A percentile compares a stretch with the other conserved stretches of the same genome.
Evolutionary conservation across 2,329 filamentous ascomycete species (phyloP).

Genomic region (Myriosclerotinia curreyana): DNA sequence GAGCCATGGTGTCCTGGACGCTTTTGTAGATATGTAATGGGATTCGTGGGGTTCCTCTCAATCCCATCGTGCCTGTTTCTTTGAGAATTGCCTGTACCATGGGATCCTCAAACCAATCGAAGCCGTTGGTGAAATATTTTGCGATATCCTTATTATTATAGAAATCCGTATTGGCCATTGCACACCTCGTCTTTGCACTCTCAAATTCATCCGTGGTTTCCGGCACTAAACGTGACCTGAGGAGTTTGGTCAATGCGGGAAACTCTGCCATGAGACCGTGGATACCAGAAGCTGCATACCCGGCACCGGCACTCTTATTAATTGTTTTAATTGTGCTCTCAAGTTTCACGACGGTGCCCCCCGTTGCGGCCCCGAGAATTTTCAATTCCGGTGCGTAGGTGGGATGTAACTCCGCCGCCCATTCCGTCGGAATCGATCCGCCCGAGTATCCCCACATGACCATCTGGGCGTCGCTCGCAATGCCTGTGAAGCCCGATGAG

Average conservation of each 20-base stretch:
- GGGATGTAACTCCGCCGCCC: slow-evolving; percentile 51
- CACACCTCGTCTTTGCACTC: slow-evolving; percentile 30
- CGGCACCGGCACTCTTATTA: slow-evolving; percentile 39
- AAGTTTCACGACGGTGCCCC: slow-evolving; percentile 47
- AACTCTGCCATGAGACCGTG: slow-evolving; percentile 21
- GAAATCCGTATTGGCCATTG: slow-evolving; percentile 30
- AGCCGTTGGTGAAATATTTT: neutral
- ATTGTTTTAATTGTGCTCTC: slow-evolving; percentile 40
- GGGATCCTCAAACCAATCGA: neutral
- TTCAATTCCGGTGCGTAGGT: slow-evolving; percentile 52
- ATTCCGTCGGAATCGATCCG: slow-evolving; percentile 51
- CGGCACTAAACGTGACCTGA: slow-evolving; percentile 25
- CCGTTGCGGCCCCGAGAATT: slow-evolving; percentile 49
- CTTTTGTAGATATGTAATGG: neutral
- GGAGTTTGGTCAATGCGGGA: neutral
- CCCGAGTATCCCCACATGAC: slow-evolving; percentile 55
- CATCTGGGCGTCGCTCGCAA: neutral
- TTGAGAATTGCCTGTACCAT: no score
- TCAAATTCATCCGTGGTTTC: slow-evolving; percentile 40
- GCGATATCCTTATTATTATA: slow-evolving; percentile 29
- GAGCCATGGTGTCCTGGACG: neutral
- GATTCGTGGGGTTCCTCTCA: neutral
- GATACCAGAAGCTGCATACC: slow-evolving; percentile 24
- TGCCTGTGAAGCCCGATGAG: neutral
- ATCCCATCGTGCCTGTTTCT: neutral